Evolutionary conservation across 441 rosid genomes (phyloP).

Genomic region (Pelargonium cotyledonis): DNA sequence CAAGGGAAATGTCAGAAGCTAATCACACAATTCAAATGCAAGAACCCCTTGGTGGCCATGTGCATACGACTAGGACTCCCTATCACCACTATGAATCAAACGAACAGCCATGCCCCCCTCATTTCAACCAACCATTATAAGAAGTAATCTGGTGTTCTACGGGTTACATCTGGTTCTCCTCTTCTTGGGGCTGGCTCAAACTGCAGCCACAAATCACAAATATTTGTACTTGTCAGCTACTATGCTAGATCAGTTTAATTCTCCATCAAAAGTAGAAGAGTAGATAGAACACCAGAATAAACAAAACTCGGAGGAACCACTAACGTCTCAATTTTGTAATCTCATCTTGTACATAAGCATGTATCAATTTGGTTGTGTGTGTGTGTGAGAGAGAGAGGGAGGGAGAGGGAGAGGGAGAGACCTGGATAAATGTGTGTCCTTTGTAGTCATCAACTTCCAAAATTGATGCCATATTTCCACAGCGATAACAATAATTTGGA

Average conservation of each 20-base stretch:
- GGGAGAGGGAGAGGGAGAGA: conserved; percentile 21
- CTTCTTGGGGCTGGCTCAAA: conserved; percentile 76
- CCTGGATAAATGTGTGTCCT: conserved; percentile 66
- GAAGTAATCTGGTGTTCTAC: conserved; percentile 67
- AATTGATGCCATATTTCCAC: conserved; percentile 74
- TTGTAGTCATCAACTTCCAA: conserved; percentile 66
- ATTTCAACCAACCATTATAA: conserved; percentile 28
- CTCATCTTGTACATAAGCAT: neutral
- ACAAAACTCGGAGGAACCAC: neutral
- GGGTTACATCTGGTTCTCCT: conserved; percentile 66
- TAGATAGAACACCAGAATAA: too few relatives aligned
- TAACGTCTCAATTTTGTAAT: neutral
- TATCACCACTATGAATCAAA: too few relatives aligned
- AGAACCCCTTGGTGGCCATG: too few relatives aligned
- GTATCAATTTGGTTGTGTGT: neutral
- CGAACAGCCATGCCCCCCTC: too few relatives aligned
- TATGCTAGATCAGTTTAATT: too few relatives aligned
- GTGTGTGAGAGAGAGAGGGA: neutral
- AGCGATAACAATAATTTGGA: conserved; percentile 24
- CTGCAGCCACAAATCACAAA: conserved; percentile 42
- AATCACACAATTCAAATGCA: too few relatives aligned
- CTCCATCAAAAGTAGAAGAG: too few relatives aligned
- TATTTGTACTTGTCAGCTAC: too few relatives aligned
- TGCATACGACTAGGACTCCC: too few relatives aligned
- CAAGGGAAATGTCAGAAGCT: too few relatives aligned